Percentiles rank a stretch among this genome's conserved stretches.
These are phyloP conservation scores for Suhomyces tanzawaensis DNA, from an alignment of 805 yeast species.

Conservation along the genomic window DNA sequence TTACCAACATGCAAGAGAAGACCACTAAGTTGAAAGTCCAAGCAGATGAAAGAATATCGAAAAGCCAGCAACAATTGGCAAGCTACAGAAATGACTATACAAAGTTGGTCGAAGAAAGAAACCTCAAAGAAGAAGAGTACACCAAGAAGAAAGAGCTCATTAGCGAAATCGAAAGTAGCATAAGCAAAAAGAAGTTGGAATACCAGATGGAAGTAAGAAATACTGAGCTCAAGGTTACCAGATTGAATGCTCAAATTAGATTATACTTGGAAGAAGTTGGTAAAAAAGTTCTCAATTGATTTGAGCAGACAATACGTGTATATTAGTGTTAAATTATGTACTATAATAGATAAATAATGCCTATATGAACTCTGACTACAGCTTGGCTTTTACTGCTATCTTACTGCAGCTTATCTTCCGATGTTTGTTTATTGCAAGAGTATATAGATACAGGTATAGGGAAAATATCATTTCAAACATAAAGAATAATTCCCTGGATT, in stretches of 20 bases:
- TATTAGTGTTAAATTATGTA: slow-evolving; percentile 12
- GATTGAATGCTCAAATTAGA: slow-evolving; percentile 53
- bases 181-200: slow-evolving; percentile 35
- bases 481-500: no score
- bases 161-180: slow-evolving; percentile 41
- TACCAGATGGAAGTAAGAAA: slow-evolving; percentile 53
- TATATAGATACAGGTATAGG: no score
- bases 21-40: slow-evolving; percentile 42
- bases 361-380: no score
- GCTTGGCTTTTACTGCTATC: no score
- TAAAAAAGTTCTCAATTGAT: slow-evolving; percentile 22
- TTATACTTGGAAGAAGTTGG: slow-evolving; percentile 53
- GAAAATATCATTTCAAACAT: no score
- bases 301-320: slow-evolving; percentile 7
- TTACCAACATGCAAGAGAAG: slow-evolving; percentile 48
- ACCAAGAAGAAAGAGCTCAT: slow-evolving; percentile 49
- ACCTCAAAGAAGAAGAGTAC: slow-evolving; percentile 47
- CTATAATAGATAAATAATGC: no score
- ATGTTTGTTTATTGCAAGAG: no score
- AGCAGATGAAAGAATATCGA: slow-evolving; percentile 43
- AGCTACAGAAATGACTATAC: slow-evolving; percentile 47
- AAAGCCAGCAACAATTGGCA: slow-evolving; percentile 40
- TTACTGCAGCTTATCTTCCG: no score
- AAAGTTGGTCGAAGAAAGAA: slow-evolving; percentile 47
- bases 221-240: slow-evolving; percentile 52